These are phyloP conservation scores for Metarhizium robertsii DNA, from an alignment of 2,329 filamentous ascomycete genomes.

Conservation along the genomic window DNA sequence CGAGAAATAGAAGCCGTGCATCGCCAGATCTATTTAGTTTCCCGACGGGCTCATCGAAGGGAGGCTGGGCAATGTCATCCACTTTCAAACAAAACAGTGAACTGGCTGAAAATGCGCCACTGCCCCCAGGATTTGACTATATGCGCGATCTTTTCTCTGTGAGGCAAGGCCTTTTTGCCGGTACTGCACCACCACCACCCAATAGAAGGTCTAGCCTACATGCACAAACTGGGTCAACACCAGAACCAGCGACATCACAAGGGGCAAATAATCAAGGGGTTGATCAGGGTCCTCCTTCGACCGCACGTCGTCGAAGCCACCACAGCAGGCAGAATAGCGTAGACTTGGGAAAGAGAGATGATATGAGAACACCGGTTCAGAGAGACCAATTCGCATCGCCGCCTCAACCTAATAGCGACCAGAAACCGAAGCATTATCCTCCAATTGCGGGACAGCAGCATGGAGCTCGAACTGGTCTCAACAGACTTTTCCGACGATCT, in stretches of 20 bases:
- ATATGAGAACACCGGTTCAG: constrained; percentile 16
- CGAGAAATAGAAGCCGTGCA: constrained; percentile 15
- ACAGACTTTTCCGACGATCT: constrained; percentile 42
- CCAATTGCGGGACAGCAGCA: constrained; percentile 37
- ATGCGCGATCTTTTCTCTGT: constrained; percentile 36
- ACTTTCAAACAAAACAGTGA: constrained; percentile 31
- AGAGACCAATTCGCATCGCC: constrained; percentile 11
- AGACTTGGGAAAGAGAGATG: constrained; percentile 17
- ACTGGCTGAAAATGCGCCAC: constrained; percentile 13
- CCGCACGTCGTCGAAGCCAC: constrained; percentile 11
- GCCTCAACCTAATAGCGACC: constrained; percentile 14
- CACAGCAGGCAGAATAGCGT: constrained; percentile 20
- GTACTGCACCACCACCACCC: constrained; percentile 36
- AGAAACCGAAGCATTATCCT: constrained; percentile 37
- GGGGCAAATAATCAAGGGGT: constrained; percentile 8
- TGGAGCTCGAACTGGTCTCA: constrained; percentile 35
- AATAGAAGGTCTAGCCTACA: constrained; percentile 45
- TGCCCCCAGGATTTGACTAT: constrained; percentile 26
- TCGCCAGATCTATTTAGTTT: constrained; percentile 49
- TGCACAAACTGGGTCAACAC: constrained; percentile 30
- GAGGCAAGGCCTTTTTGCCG: constrained; percentile 28
- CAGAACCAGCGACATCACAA: constrained; percentile 10
- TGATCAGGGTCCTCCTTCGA: constrained; percentile 9
- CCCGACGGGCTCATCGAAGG: constrained; percentile 26
- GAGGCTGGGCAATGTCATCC: constrained; percentile 37